phyloP scores from a whole-genome alignment of 352 stramenopile genomes.

The Plasmopara viticola region DNA sequence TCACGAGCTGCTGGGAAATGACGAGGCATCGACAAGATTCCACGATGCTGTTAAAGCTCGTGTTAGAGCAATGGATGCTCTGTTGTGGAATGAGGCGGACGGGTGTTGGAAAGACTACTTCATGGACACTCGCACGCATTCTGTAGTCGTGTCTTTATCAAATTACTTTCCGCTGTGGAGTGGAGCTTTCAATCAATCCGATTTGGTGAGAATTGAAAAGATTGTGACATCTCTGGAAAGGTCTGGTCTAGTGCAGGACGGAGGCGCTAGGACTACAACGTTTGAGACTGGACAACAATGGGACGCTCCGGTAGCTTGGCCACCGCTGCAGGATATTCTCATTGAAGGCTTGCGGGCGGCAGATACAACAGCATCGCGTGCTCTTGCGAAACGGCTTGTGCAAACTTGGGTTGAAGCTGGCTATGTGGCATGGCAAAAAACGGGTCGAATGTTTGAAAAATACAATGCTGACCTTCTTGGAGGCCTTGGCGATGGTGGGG shows the following conservation, averaged over 20 bases:
- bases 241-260: slow-evolving; percentile 53
- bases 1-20: slow-evolving; percentile 35
- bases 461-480: slow-evolving; percentile 70
- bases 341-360: slow-evolving; percentile 58
- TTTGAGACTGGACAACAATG: slow-evolving; percentile 76
- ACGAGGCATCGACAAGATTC: slow-evolving; percentile 24
- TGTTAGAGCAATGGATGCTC: slow-evolving; percentile 44
- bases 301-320: slow-evolving; percentile 82
- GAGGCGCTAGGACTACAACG: slow-evolving; percentile 68
- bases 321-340: slow-evolving; percentile 73
- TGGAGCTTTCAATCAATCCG: slow-evolving; percentile 41
- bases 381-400: slow-evolving; percentile 40
- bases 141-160: slow-evolving; percentile 40
- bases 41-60: slow-evolving; percentile 21
- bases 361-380: slow-evolving; percentile 29
- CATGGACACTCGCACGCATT: slow-evolving; percentile 43
- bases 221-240: slow-evolving; percentile 40
- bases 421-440: slow-evolving; percentile 58
- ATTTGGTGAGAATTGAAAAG: slow-evolving; percentile 30
- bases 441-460: slow-evolving; percentile 85
- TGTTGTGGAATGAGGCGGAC: slow-evolving; percentile 56
- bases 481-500: slow-evolving; percentile 59
- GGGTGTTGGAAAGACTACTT: slow-evolving; percentile 68
- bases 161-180: slow-evolving; percentile 76
- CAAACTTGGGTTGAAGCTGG: slow-evolving; percentile 60